Evolutionary conservation across 208 protist species (phyloP).

Genomic region (Giardia muris): DNA sequence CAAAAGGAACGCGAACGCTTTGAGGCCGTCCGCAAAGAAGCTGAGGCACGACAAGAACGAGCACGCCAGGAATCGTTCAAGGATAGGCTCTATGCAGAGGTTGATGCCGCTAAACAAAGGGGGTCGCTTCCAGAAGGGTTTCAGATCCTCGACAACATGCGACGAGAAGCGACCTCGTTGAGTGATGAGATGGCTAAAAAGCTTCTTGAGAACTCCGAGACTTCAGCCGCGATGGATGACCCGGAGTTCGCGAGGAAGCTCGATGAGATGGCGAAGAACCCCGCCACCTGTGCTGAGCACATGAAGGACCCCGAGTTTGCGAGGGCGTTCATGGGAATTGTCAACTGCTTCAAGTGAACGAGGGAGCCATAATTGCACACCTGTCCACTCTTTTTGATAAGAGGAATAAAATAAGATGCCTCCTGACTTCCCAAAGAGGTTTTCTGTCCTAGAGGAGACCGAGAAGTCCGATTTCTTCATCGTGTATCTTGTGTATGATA

Average conservation of each 20-base stretch:
- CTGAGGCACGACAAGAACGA: background rate
- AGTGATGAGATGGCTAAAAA: background rate
- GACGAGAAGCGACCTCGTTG: background rate
- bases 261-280: background rate
- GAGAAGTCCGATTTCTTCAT: too few species aligned
- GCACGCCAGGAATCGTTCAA: background rate
- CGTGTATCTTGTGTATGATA: too few species aligned
- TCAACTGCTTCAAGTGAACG: constrained; percentile 6
- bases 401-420: too few species aligned
- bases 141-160: constrained; percentile 1
- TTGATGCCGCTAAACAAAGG: background rate
- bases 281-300: background rate
- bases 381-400: too few species aligned
- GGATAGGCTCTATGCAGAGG: background rate
- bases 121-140: background rate
- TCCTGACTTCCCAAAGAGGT: too few species aligned
- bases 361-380: too few species aligned
- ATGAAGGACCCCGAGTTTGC: background rate
- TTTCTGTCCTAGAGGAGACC: too few species aligned
- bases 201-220: background rate
- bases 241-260: background rate
- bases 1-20: background rate
- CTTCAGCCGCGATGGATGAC: background rate
- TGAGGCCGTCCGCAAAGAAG: background rate
- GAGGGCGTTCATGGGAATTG: background rate